These are phyloP conservation scores for Cercospora sp. DNA, from an alignment of 2,329 filamentous ascomycete genomes.

Conservation along the genomic window DNA sequence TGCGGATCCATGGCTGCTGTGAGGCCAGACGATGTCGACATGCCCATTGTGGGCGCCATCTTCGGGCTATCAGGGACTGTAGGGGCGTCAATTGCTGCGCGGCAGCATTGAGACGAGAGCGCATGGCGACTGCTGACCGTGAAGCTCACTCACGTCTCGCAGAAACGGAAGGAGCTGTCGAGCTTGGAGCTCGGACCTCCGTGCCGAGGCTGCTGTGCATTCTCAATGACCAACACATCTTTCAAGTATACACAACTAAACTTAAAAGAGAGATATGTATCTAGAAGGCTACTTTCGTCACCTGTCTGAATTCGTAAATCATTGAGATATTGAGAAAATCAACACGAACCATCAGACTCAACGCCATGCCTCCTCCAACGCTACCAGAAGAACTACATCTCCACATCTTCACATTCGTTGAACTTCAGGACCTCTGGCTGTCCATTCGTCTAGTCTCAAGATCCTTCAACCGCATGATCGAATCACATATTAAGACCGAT, in stretches of 20 bases:
- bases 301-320: neutral
- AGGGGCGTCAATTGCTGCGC: constrained; percentile 34
- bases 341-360: neutral
- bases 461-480: constrained; percentile 20
- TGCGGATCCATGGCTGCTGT: constrained; percentile 23
- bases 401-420: constrained; percentile 26
- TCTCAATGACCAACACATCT: neutral
- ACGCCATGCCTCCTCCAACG: neutral
- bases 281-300: neutral
- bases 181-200: constrained; percentile 8
- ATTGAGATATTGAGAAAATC: neutral
- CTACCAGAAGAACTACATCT: constrained; percentile 34
- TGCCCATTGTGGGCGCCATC: constrained; percentile 42
- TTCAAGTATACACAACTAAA: neutral
- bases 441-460: constrained; percentile 20
- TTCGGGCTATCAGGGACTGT: constrained; percentile 36
- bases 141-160: neutral
- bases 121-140: constrained; percentile 15
- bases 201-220: constrained; percentile 1
- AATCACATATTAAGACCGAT: constrained; percentile 20
- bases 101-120: constrained; percentile 6
- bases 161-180: constrained; percentile 14
- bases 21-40: constrained; percentile 29
- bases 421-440: constrained; percentile 28
- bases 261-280: neutral